Conservation (phyloP, 139 green algal species). For the Trebouxia sp. region DNA sequence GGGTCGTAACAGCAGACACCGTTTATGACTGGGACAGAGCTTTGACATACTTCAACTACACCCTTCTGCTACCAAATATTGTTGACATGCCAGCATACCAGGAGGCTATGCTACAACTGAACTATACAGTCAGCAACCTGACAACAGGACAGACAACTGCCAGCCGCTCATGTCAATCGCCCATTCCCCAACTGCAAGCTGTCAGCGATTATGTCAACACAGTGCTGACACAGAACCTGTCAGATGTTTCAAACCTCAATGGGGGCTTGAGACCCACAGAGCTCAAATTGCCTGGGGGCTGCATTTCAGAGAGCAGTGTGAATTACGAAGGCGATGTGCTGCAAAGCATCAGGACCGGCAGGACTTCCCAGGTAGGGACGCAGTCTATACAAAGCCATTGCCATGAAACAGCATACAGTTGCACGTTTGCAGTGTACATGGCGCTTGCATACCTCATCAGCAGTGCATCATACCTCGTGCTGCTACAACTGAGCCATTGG, state of each 20-base stretch:
- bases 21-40: constrained; percentile 19
- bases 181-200: background rate
- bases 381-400: background rate
- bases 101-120: background rate
- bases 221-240: background rate
- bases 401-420: too few relatives aligned
- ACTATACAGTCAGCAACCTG: constrained; percentile 16
- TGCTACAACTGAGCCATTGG: too few relatives aligned
- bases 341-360: background rate
- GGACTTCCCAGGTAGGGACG: background rate
- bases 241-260: background rate
- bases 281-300: constrained; percentile 9
- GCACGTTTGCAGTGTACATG: too few relatives aligned
- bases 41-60: constrained; percentile 16
- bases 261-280: constrained; percentile 22
- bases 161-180: background rate
- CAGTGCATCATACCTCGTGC: too few relatives aligned
- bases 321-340: constrained; percentile 25
- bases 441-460: too few relatives aligned
- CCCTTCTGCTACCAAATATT: constrained; percentile 16
- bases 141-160: background rate
- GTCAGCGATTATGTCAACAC: constrained; percentile 9
- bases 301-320: constrained; percentile 18
- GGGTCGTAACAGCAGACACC: background rate
- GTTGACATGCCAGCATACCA: constrained; percentile 27